Percentiles rank a stretch among this genome's conserved stretches.
These are phyloP conservation scores for Takakia lepidozioides DNA, from an alignment of 225 moss, liverwort and hornwort genomes.

Conservation along the genomic window DNA sequence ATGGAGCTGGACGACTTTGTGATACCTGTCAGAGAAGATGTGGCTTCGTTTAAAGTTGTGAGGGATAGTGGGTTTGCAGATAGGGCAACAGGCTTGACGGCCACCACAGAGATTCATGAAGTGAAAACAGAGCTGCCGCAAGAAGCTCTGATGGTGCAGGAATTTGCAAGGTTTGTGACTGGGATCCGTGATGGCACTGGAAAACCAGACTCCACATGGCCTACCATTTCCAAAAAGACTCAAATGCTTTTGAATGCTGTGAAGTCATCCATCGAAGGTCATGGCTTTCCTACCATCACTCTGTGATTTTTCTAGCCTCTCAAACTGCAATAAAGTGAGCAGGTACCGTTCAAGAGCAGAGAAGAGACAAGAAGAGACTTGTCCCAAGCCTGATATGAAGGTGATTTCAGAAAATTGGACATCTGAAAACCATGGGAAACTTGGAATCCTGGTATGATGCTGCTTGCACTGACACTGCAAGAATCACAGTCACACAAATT, in stretches of 20 bases:
- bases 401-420: too few species aligned
- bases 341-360: too few species aligned
- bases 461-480: too few species aligned
- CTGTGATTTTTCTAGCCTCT: too few species aligned
- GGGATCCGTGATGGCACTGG: conserved; percentile 19
- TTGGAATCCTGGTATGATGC: too few species aligned
- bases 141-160: conserved; percentile 42
- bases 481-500: too few species aligned
- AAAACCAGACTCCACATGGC: conserved; percentile 21
- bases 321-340: too few species aligned
- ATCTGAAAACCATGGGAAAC: too few species aligned
- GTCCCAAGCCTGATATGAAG: too few species aligned
- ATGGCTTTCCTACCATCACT: too few species aligned
- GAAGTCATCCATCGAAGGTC: conserved; percentile 26
- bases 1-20: conserved; percentile 38
- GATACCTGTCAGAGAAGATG: conserved; percentile 12
- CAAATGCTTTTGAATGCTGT: conserved; percentile 34
- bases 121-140: conserved; percentile 29
- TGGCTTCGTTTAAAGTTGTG: conserved; percentile 21
- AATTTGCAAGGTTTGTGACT: conserved; percentile 30
- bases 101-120: conserved; percentile 14
- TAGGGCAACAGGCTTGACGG: conserved; percentile 18
- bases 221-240: conserved; percentile 35
- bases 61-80: conserved; percentile 15
- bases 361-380: too few species aligned